Conservation (phyloP, 2,329 filamentous ascomycete genomes). For the Alternaria sp. region DNA sequence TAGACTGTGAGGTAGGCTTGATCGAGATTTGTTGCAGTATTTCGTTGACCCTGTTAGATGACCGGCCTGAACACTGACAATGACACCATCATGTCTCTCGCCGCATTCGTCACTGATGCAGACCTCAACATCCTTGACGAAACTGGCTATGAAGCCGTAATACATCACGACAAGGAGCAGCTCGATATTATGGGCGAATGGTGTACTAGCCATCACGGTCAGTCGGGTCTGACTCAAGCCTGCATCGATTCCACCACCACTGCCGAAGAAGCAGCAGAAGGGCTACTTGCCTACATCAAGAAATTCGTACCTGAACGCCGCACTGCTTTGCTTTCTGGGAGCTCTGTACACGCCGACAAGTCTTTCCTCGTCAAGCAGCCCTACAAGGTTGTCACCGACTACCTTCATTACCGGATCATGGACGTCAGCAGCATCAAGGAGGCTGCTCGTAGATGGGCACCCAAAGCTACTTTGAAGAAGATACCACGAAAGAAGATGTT, state of each 20-base stretch:
- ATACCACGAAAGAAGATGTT: conserved; percentile 75
- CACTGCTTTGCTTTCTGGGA: conserved; percentile 81
- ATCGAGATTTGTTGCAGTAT: not conserved
- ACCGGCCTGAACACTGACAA: conserved; percentile 79
- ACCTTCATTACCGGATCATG: conserved; percentile 87
- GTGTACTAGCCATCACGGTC: conserved; percentile 81
- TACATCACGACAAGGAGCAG: conserved; percentile 73
- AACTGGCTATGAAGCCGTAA: conserved; percentile 77
- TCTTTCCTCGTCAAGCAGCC: conserved; percentile 78
- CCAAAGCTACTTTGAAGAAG: conserved; percentile 62
- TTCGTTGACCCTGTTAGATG: conserved; percentile 69
- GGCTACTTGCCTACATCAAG: conserved; percentile 79
- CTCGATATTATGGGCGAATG: conserved; percentile 86
- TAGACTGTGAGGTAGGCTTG: conserved; percentile 71
- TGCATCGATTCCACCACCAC: conserved; percentile 77
- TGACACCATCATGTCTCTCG: conserved; percentile 89
- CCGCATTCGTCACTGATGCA: conserved; percentile 86
- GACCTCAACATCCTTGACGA: conserved; percentile 78
- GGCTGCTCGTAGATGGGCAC: conserved; percentile 81
- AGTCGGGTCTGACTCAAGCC: conserved; percentile 79
- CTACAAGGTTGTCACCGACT: conserved; percentile 74
- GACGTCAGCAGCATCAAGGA: conserved; percentile 95
- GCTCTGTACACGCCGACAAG: conserved; percentile 89
- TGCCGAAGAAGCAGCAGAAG: conserved; percentile 72
- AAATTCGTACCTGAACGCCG: conserved; percentile 70